A percentile compares a stretch with the other conserved stretches of the same genome.
Conservation (phyloP, 768 basidiomycete species). For the Lyophyllum atratum region DNA sequence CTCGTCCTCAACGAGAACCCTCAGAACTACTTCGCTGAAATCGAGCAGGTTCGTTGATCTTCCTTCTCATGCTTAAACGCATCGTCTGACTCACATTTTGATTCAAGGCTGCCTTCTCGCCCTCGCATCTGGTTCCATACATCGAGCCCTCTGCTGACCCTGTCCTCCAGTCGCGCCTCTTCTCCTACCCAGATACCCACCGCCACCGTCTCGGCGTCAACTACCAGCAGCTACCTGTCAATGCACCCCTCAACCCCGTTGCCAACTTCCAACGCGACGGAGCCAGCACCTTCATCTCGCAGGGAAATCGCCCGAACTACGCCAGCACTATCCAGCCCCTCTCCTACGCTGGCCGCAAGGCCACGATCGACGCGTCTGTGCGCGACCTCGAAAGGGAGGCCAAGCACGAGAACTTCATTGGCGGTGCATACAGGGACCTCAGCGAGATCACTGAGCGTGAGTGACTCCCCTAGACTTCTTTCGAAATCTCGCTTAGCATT, state of each 20-base stretch:
- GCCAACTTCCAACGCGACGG: slow-evolving; percentile 96
- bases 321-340: slow-evolving; percentile 77
- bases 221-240: slow-evolving; percentile 88
- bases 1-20: slow-evolving; percentile 78
- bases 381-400: slow-evolving; percentile 41
- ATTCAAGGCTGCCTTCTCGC: slow-evolving; percentile 76
- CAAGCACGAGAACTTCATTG: slow-evolving; percentile 77
- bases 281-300: slow-evolving; percentile 63
- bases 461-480: slow-evolving; percentile 21
- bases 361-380: slow-evolving; percentile 41
- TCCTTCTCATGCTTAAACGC: slow-evolving; percentile 1
- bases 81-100: slow-evolving; percentile 25
- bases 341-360: slow-evolving; percentile 53
- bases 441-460: slow-evolving; percentile 79
- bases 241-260: slow-evolving; percentile 70
- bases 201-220: slow-evolving; percentile 81
- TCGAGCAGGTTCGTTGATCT: slow-evolving; percentile 73
- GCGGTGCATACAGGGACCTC: slow-evolving; percentile 66
- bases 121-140: slow-evolving; percentile 85
- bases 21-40: slow-evolving; percentile 92
- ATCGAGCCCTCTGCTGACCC: slow-evolving; percentile 91
- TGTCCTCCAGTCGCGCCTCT: slow-evolving; percentile 90
- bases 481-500: too few relatives aligned
- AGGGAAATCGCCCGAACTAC: slow-evolving; percentile 88
- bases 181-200: slow-evolving; percentile 92